Percentiles rank a stretch among this genome's conserved stretches.
Evolutionary conservation across 2,329 filamentous ascomycete species (phyloP).

Genomic region (Diaporthe capsici): DNA sequence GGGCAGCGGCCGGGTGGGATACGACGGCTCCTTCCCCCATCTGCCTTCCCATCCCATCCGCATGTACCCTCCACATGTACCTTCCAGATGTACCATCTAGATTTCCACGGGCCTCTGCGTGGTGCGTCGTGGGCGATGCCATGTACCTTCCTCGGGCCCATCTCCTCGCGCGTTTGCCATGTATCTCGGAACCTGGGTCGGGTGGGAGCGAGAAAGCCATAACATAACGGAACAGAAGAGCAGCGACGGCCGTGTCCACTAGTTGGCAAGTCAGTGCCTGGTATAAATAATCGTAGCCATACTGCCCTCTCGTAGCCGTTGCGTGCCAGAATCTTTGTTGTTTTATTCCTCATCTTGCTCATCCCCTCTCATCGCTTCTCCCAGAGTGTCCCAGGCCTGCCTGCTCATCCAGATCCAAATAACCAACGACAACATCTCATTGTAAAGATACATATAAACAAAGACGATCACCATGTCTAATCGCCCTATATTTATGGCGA

Average conservation of each 20-base stretch:
- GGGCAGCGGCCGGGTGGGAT: constrained; percentile 25
- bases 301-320: constrained; percentile 21
- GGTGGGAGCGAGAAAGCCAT: constrained; percentile 9
- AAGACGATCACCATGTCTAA: constrained; percentile 71
- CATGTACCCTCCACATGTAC: not conserved
- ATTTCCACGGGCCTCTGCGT: constrained; percentile 6
- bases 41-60: not conserved
- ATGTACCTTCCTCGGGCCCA: constrained; percentile 10
- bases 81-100: not conserved
- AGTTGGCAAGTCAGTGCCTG: constrained; percentile 23
- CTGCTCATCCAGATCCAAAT: not conserved
- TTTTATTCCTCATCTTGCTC: not conserved
- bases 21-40: not conserved
- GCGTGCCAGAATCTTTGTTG: constrained; percentile 16
- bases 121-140: not conserved
- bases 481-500: constrained; percentile 91
- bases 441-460: constrained; percentile 9
- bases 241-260: constrained; percentile 33
- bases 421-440: not conserved
- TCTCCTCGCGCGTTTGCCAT: constrained; percentile 5
- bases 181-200: constrained; percentile 2
- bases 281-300: constrained; percentile 41
- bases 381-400: constrained; percentile 7
- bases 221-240: constrained; percentile 7
- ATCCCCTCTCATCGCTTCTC: not conserved